A percentile compares a stretch with the other conserved stretches of the same genome.
These are phyloP conservation scores for Ophiosphaerella narmari DNA, from an alignment of 2,329 filamentous ascomycete species.

Conservation along the genomic window DNA sequence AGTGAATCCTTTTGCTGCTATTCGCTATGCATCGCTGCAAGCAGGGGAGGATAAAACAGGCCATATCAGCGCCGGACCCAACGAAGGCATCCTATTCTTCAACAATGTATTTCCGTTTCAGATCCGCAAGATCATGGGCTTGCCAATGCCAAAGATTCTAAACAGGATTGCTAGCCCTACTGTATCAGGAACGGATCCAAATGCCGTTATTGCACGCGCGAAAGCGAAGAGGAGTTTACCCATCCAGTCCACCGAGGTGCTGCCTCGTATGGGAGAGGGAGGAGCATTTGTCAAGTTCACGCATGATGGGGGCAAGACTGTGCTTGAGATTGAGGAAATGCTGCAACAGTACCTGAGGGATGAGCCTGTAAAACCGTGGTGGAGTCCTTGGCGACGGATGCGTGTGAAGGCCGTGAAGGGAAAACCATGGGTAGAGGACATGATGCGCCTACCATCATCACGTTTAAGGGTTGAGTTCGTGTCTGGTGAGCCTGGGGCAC, in stretches of 20 bases:
- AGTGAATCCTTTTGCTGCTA: conserved; percentile 8
- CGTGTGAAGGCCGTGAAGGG: conserved; percentile 77
- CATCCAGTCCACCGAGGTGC: conserved; percentile 76
- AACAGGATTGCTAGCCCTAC: conserved; percentile 57
- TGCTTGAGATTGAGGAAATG: conserved; percentile 63
- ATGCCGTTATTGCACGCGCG: conserved; percentile 59
- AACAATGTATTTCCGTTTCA: conserved; percentile 88
- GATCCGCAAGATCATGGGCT: conserved; percentile 65
- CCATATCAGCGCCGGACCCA: conserved; percentile 75
- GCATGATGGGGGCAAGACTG: conserved; percentile 54
- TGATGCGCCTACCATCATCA: conserved; percentile 78
- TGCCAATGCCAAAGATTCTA: conserved; percentile 58
- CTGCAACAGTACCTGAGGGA: conserved; percentile 68
- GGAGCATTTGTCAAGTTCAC: conserved; percentile 90
- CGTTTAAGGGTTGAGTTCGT: conserved; percentile 85
- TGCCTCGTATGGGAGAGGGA: conserved; percentile 87
- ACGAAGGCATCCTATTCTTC: conserved; percentile 87
- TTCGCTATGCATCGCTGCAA: conserved; percentile 44
- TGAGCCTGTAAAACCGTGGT: conserved; percentile 82
- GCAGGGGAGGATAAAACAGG: conserved; percentile 71
- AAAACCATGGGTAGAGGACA: conserved; percentile 90
- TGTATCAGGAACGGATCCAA: conserved; percentile 60
- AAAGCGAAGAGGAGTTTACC: conserved; percentile 63
- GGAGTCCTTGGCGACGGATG: conserved; percentile 79
- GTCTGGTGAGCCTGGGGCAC: conserved; percentile 69